Conservation (phyloP, 1,139 yeast species). For the Yamadazyma mexicana region DNA sequence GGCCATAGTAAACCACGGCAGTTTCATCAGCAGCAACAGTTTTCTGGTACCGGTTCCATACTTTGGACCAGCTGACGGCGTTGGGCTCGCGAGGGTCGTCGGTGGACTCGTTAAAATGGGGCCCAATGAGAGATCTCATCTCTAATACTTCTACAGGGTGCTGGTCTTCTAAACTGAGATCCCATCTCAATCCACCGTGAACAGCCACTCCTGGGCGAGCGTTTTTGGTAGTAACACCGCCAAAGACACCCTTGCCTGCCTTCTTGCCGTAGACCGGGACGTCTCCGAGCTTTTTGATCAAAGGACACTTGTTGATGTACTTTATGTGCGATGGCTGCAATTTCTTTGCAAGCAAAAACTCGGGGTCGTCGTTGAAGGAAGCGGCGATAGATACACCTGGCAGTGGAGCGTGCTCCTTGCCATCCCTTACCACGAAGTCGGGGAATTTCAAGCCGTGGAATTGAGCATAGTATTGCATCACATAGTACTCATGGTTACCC, state of each 20-base stretch:
- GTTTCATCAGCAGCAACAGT: slow-evolving; percentile 23
- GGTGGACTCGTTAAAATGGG: slow-evolving; percentile 54
- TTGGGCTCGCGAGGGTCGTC: slow-evolving; percentile 47
- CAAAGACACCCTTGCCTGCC: slow-evolving; percentile 14
- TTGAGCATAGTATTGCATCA: slow-evolving; percentile 59
- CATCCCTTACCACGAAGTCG: slow-evolving; percentile 10
- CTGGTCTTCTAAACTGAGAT: slow-evolving; percentile 56
- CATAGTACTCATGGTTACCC: slow-evolving; percentile 84
- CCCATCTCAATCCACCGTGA: slow-evolving; percentile 79
- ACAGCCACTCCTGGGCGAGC: slow-evolving; percentile 62
- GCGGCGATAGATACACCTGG: slow-evolving; percentile 11
- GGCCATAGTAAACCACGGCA: slow-evolving; percentile 74
- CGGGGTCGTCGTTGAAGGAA: slow-evolving; percentile 51
- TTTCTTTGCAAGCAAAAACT: slow-evolving; percentile 58
- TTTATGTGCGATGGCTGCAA: slow-evolving; percentile 60
- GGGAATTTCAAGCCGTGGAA: slow-evolving; percentile 52
- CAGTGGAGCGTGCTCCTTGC: not conserved
- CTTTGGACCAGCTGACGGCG: slow-evolving; percentile 63
- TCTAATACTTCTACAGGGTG: slow-evolving; percentile 60
- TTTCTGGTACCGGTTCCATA: slow-evolving; percentile 58
- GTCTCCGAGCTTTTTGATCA: slow-evolving; percentile 61
- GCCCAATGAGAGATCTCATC: slow-evolving; percentile 60
- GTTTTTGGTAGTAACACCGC: slow-evolving; percentile 15
- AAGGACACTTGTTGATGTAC: slow-evolving; percentile 60
- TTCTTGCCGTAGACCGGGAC: slow-evolving; percentile 47